Evolutionary conservation across 345 rosid species (phyloP), one percentile per base, ranked within the genome.

Genomic region (Bruguiera gymnorhiza): DNA sequence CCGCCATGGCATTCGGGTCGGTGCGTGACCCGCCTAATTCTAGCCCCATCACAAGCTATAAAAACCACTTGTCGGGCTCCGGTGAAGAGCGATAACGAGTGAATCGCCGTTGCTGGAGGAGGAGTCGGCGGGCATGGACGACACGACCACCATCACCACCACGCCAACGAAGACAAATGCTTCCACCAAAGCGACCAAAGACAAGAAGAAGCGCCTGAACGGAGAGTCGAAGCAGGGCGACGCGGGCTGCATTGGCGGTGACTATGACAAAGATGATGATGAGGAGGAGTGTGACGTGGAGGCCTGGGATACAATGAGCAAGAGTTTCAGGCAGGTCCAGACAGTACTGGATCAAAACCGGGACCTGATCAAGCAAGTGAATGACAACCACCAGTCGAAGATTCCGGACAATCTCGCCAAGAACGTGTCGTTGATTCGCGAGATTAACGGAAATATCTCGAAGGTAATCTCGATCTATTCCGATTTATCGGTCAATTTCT

Each of bases 381-480:
- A 83, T 72, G 70, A 74, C 43, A 79, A 83, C 32, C 83, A 80
- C 53, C 78, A 23, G 26, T 80, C 80, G 34, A 72, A 24, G 78
- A 68, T 77, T 37, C 80, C 86, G 4, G 82, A 80, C 43, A 77
- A 83, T 29, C 75, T 83, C 29, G 56, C 68, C 2, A 70, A 63
- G 53, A 80, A 82, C 73, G 75, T 76, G 29, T 57, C 54, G 10
- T 59, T 79, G 56, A 79, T 82, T 50, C 56, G 32, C 61, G 72
- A 82, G 70, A 79, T 82, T 24, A 79, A 82, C 59, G 66, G 77
- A 6, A 82, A 82, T 53, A 76, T 82, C 67, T 79, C 79, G 34
- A 76, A 71, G 67, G 81, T 76, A 27, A 39, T 70, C 48, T 70
- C 76, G 5, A 71, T 79, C 37, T 79, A 82, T 76, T 71, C 83